These are phyloP conservation scores for Theobroma grandiflorum DNA, from an alignment of 441 rosid genomes.

Conservation along the genomic window DNA sequence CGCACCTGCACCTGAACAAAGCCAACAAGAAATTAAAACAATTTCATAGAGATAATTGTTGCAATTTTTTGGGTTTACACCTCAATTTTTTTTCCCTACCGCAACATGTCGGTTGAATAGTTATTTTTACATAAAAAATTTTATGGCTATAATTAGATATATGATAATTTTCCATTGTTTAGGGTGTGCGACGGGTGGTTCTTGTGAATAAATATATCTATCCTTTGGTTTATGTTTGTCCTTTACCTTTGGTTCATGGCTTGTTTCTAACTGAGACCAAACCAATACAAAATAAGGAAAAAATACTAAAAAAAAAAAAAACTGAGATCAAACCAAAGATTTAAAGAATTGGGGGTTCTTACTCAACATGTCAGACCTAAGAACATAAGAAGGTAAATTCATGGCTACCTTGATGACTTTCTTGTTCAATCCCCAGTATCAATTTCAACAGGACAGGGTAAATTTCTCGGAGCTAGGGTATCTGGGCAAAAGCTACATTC, in stretches of 20 bases:
- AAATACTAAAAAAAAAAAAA: not conserved
- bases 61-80: not conserved
- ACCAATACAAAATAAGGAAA: not conserved
- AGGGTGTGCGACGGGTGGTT: too few relatives aligned
- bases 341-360: not conserved
- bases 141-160: too few relatives aligned
- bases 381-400: not conserved
- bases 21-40: conserved; percentile 17
- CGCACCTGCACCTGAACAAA: conserved; percentile 40
- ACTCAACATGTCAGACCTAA: too few relatives aligned
- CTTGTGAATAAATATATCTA: not conserved
- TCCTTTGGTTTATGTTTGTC: not conserved
- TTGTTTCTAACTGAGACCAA: not conserved
- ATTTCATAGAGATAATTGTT: conserved; percentile 14
- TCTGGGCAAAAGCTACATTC: not conserved
- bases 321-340: not conserved
- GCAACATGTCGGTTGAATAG: too few relatives aligned
- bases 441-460: too few relatives aligned
- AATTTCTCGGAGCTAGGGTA: not conserved
- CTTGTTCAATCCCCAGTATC: not conserved
- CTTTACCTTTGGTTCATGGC: not conserved
- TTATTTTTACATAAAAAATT: too few relatives aligned
- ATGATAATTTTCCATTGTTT: not conserved
- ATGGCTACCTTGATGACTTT: not conserved
- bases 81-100: not conserved